Evolutionary conservation across 2,329 filamentous ascomycete genomes (phyloP).

Genomic region (Cladosporium cucumerinum): DNA sequence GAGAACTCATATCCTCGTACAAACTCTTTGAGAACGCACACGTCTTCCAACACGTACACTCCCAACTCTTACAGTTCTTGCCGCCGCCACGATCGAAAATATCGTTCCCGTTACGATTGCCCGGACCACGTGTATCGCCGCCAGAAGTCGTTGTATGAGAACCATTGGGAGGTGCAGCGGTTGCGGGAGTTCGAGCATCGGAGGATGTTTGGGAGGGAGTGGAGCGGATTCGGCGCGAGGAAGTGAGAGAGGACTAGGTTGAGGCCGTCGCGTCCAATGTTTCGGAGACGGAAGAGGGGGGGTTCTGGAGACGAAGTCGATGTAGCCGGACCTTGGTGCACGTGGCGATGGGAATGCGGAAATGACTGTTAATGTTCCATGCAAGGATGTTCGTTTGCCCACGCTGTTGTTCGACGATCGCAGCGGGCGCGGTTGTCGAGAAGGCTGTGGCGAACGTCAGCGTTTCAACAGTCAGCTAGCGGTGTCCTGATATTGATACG

Average conservation of each 20-base stretch:
- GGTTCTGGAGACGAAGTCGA: neutral
- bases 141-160: neutral
- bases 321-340: neutral
- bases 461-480: neutral
- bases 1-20: neutral
- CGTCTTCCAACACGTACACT: conserved; percentile 32
- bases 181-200: neutral
- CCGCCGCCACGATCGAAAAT: conserved; percentile 12
- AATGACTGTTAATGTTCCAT: neutral
- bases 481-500: neutral
- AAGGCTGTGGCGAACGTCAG: neutral
- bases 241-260: neutral
- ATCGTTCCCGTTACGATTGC: conserved; percentile 8
- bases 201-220: neutral
- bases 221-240: neutral
- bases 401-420: neutral
- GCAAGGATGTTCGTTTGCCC: neutral
- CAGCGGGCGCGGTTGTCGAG: neutral
- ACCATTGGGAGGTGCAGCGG: neutral
- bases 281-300: neutral
- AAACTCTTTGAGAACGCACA: conserved; percentile 33
- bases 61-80: conserved; percentile 6
- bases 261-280: neutral
- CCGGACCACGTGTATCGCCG: conserved; percentile 3
- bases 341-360: neutral